Base-by-base conservation (phyloP, 2,329 filamentous ascomycete species). In the Apiospora rasikravindrae region DNA sequence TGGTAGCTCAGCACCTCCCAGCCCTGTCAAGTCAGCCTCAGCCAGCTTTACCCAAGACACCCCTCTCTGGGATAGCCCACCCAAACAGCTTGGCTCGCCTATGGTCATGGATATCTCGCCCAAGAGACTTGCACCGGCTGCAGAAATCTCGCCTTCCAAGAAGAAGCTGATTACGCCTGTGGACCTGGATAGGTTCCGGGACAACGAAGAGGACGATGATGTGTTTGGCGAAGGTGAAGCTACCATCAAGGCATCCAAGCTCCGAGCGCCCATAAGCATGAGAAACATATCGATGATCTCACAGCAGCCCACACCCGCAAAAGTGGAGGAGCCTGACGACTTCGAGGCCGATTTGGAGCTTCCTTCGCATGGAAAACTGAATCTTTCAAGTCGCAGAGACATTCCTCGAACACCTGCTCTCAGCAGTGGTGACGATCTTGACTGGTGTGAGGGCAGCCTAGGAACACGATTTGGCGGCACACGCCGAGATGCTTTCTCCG, bases 381-480 rank as follows among this genome's bases (percentile, higher is more conserved):
- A 87, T 77, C 85, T 95, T 45, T 90, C 90, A 10, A 89, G 87
- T 53, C 86, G 84, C 73, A 86, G 84, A 77, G 89, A 93, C 47
- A 88, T 90, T 47, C 89, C 91, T 26, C 90, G 89, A 77, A 91
- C 90, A 3, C 89, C 91, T 5, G 86, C 87, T 19, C 82, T 85
- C 42, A 88, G 87, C 74, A 84, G 85, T 69, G 82, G 86, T 73
- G 94, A 97, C 70, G 95, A 98, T 74, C 91, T 97, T 76, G 95
- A 98, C 79, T 97, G 96, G 93, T 94, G 93, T 70, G 96, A 98
- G 83, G 95, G 95, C 71, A 98, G 95, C 80, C 87, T 98, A 73
- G 95, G 96, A 51, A 97, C 96, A 64, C 90, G 96, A 72, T 96
- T 95, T 83, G 95, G 93, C 51, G 96, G 96, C 64, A 98, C 94